phyloP scores from a whole-genome alignment of 345 rosid species.

The Hibiscus syriacus region DNA sequence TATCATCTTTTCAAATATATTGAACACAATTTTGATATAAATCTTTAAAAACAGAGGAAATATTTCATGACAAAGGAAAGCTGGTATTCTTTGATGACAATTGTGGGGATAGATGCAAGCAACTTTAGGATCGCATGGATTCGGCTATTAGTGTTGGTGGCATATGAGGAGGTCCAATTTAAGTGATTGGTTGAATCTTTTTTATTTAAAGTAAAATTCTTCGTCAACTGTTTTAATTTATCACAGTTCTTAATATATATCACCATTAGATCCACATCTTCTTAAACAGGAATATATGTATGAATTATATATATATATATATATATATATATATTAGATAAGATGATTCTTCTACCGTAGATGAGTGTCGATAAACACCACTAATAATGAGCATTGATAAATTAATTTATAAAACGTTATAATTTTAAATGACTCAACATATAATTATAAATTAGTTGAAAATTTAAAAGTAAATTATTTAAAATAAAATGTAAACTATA shows the following conservation, averaged over 20 bases:
- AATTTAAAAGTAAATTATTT: too few relatives aligned
- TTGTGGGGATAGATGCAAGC: not conserved
- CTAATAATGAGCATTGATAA: too few relatives aligned
- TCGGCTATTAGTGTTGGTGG: not conserved
- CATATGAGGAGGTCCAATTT: not conserved
- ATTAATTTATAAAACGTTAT: too few relatives aligned
- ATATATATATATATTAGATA: too few relatives aligned
- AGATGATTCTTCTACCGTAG: too few relatives aligned
- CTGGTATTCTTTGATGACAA: not conserved
- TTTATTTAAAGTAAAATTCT: not conserved
- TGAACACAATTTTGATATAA: too few relatives aligned
- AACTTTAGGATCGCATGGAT: not conserved
- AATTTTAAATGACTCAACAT: too few relatives aligned
- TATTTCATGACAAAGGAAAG: not conserved
- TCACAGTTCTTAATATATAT: not conserved
- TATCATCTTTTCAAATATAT: too few relatives aligned
- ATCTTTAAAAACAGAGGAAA: not conserved
- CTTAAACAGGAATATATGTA: not conserved
- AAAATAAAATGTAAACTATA: too few relatives aligned
- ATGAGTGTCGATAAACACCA: too few relatives aligned
- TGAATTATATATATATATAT: not conserved
- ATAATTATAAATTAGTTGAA: too few relatives aligned
- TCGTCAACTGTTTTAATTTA: not conserved
- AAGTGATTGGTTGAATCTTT: conserved; percentile 8
- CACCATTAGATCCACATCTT: not conserved